Conservation (phyloP, 805 yeast genomes). For the Candida methanosorbosa region DNA sequence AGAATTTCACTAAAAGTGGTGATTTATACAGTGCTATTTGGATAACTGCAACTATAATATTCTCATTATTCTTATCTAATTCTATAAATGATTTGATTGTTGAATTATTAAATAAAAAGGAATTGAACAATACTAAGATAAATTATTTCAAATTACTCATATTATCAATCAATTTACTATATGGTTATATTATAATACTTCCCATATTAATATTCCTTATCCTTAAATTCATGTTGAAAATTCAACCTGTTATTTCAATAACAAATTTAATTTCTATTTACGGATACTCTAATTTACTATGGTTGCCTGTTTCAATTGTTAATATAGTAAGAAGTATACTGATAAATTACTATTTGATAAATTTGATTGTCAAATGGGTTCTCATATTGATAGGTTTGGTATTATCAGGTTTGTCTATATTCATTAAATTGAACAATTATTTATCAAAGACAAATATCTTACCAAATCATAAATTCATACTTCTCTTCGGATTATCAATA, state of each 20-base stretch:
- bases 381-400: conserved; percentile 52
- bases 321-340: conserved; percentile 51
- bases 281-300: conserved; percentile 75
- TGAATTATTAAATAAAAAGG: conserved; percentile 40
- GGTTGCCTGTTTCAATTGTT: conserved; percentile 76
- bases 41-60: conserved; percentile 78
- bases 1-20: conserved; percentile 36
- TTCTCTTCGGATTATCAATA: conserved; percentile 33
- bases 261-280: conserved; percentile 63
- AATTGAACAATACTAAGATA: conserved; percentile 24
- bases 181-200: conserved; percentile 63
- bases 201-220: conserved; percentile 50
- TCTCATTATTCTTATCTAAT: conserved; percentile 65
- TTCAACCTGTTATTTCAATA: conserved; percentile 37
- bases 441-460: conserved; percentile 22
- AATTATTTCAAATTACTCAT: conserved; percentile 57
- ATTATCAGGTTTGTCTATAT: conserved; percentile 50
- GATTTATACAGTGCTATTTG: conserved; percentile 88
- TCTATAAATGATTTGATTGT: conserved; percentile 61
- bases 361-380: conserved; percentile 43
- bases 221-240: conserved; percentile 45
- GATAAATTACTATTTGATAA: conserved; percentile 25
- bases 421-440: conserved; percentile 35
- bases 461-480: conserved; percentile 8
- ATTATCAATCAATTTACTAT: conserved; percentile 60